A percentile compares a stretch with the other conserved stretches of the same genome.
These are phyloP conservation scores for Apiospora kogelbergensis DNA, from an alignment of 2,329 filamentous ascomycete genomes.

Conservation along the genomic window DNA sequence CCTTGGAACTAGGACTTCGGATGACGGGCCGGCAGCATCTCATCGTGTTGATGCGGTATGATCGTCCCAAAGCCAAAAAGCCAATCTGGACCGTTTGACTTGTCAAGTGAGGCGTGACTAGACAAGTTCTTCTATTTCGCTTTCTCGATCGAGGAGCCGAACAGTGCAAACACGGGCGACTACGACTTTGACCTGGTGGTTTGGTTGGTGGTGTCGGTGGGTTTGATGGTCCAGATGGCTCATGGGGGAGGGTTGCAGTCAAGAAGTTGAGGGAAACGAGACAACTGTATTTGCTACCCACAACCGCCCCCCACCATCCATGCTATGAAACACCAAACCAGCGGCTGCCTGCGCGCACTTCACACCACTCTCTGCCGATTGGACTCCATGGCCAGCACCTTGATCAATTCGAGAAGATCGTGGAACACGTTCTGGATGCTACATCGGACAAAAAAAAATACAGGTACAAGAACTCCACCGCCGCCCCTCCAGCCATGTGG, in stretches of 20 bases:
- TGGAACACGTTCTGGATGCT: neutral
- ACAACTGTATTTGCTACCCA: neutral
- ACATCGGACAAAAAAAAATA: neutral
- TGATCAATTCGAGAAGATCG: constrained; percentile 7
- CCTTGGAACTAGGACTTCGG: neutral
- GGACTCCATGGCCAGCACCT: neutral
- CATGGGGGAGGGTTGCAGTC: neutral
- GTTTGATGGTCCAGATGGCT: neutral
- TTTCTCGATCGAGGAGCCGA: neutral
- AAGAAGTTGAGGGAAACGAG: neutral
- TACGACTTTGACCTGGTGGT: neutral
- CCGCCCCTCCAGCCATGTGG: neutral
- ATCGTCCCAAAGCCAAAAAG: neutral
- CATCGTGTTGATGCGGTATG: neutral
- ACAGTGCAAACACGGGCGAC: too few relatives aligned
- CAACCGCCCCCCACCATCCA: neutral
- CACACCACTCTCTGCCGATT: neutral
- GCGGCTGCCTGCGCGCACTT: neutral
- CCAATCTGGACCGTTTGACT: neutral
- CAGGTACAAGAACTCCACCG: neutral
- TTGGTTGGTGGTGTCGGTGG: neutral
- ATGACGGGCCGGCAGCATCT: neutral
- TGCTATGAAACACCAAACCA: neutral
- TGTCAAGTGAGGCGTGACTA: neutral
- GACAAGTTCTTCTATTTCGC: neutral